Evolutionary conservation across 768 basidiomycete species (phyloP).

Genomic region (Leccinum arenicola): DNA sequence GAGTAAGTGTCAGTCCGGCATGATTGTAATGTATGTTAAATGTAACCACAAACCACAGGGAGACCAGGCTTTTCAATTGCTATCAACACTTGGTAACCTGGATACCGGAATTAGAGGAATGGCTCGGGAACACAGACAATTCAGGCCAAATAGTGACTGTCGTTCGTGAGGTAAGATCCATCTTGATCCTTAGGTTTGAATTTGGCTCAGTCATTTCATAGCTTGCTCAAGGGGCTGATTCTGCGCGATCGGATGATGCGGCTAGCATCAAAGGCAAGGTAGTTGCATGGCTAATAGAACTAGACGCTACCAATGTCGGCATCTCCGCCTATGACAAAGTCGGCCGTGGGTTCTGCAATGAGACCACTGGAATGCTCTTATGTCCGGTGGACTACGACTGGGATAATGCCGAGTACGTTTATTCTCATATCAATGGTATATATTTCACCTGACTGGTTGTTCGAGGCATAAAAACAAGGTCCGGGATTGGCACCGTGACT

Average conservation of each 20-base stretch:
- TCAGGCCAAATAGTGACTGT: too few species aligned
- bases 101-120: too few species aligned
- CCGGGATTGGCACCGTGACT: neutral
- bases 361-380: neutral
- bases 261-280: neutral
- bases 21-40: too few species aligned
- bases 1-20: too few species aligned
- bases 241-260: neutral
- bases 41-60: too few species aligned
- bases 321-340: neutral
- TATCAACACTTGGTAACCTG: too few species aligned
- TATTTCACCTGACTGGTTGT: neutral
- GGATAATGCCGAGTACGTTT: neutral
- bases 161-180: too few species aligned
- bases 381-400: neutral
- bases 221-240: neutral
- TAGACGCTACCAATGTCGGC: neutral
- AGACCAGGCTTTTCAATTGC: too few species aligned
- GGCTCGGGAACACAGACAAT: too few species aligned
- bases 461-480: neutral
- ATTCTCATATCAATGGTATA: neutral
- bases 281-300: neutral
- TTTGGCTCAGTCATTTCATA: neutral
- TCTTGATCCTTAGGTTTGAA: too few species aligned
- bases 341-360: neutral